A percentile compares a stretch with the other conserved stretches of the same genome.
Conservation (phyloP, 805 yeast genomes). For the Hanseniaspora vineae region DNA sequence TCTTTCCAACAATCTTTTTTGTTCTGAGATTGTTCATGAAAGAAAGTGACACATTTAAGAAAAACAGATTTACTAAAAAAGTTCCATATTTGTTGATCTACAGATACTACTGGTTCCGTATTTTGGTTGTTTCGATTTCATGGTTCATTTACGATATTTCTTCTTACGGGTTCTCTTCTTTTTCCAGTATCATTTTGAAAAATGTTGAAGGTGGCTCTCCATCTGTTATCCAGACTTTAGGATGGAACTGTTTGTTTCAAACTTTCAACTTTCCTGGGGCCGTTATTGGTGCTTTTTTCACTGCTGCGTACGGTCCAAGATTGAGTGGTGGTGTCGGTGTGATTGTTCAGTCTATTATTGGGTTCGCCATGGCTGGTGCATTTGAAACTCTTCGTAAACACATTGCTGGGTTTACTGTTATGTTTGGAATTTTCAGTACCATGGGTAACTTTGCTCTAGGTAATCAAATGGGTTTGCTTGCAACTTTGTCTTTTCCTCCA, state of each 20-base stretch:
- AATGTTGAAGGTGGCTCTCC: slow-evolving; percentile 43
- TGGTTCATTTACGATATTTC: slow-evolving; percentile 93
- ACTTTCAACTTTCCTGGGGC: slow-evolving; percentile 91
- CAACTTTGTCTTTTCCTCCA: slow-evolving; percentile 77
- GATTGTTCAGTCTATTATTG: slow-evolving; percentile 59
- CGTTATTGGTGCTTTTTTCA: slow-evolving; percentile 65
- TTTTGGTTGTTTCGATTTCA: slow-evolving; percentile 53
- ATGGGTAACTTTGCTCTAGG: slow-evolving; percentile 86
- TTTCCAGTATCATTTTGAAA: slow-evolving; percentile 58
- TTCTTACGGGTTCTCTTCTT: slow-evolving; percentile 77
- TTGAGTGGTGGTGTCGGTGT: slow-evolving; percentile 62
- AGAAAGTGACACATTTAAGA: slow-evolving; percentile 61
- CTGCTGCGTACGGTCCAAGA: slow-evolving; percentile 89
- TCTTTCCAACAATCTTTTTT: slow-evolving; percentile 72
- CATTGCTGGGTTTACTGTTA: slow-evolving; percentile 71
- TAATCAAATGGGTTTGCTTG: slow-evolving; percentile 78
- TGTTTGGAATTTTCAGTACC: slow-evolving; percentile 77
- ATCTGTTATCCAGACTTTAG: slow-evolving; percentile 57
- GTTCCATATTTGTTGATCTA: slow-evolving; percentile 55
- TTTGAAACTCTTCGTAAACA: slow-evolving; percentile 42
- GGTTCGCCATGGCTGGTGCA: slow-evolving; percentile 72
- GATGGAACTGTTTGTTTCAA: slow-evolving; percentile 87
- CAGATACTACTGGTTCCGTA: slow-evolving; percentile 77
- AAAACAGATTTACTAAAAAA: slow-evolving; percentile 50
- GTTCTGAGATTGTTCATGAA: slow-evolving; percentile 62